Percentiles rank a stretch among this genome's conserved stretches.
phyloP scores from a whole-genome alignment of 106 monocot species.

The Phalaenopsis aphrodite region DNA sequence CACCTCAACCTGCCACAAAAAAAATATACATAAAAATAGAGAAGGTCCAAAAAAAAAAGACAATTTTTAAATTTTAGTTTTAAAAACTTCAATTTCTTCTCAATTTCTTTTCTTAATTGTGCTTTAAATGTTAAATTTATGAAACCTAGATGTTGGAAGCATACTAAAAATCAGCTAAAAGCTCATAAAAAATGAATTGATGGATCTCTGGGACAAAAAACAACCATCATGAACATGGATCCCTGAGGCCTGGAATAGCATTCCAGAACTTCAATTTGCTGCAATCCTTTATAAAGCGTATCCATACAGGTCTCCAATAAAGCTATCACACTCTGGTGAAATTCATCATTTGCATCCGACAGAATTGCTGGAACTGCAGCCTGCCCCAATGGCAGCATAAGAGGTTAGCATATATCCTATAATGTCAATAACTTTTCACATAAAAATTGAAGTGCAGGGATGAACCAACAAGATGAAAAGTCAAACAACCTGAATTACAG shows the following conservation, averaged over 20 bases:
- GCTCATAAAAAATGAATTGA: background rate
- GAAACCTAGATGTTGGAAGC: too few relatives aligned
- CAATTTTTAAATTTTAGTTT: too few relatives aligned
- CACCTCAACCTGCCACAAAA: constrained; percentile 48
- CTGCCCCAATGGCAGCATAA: constrained; percentile 15
- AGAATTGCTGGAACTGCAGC: constrained; percentile 71
- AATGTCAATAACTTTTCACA: background rate
- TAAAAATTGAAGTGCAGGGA: background rate
- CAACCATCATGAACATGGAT: constrained; percentile 95
- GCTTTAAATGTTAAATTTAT: too few relatives aligned
- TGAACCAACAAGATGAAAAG: background rate
- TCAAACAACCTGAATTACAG: constrained; percentile 56
- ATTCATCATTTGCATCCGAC: constrained; percentile 42
- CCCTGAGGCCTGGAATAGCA: constrained; percentile 73
- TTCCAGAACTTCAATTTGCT: constrained; percentile 44
- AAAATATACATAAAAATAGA: background rate
- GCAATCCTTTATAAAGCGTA: constrained; percentile 33
- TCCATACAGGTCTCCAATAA: constrained; percentile 48
- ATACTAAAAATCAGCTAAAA: background rate
- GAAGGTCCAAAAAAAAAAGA: background rate
- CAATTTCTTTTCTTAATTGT: too few relatives aligned
- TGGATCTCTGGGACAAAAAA: background rate
- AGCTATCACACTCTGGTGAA: constrained; percentile 51
- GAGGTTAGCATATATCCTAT: background rate
- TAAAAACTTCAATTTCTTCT: too few relatives aligned